phyloP scores from a whole-genome alignment of 2,329 filamentous ascomycete genomes.

The Epichloe sibirici region DNA sequence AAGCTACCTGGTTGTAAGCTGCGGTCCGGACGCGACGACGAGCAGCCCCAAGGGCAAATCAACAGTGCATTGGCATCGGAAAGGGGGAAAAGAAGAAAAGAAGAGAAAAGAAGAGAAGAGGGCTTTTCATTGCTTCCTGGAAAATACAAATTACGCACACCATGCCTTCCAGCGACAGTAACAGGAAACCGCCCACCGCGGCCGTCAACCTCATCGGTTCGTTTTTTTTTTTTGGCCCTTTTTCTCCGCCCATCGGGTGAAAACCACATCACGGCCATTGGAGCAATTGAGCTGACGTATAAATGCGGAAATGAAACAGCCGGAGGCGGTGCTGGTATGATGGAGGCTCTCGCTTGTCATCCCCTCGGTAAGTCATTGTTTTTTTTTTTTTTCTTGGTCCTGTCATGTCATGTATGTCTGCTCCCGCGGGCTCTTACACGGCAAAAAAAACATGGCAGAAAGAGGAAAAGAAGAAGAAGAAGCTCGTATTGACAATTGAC shows the following conservation, averaged over 20 bases:
- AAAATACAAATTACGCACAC: background rate
- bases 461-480: background rate
- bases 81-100: no score
- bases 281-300: background rate
- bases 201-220: constrained; percentile 86
- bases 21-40: no score
- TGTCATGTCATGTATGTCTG: constrained; percentile 4
- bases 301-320: constrained; percentile 37
- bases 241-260: background rate
- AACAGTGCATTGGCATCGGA: no score
- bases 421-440: background rate
- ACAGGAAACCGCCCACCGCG: constrained; percentile 69
- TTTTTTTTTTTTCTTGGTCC: background rate
- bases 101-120: no score
- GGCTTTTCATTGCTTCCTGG: no score
- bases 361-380: constrained; percentile 55
- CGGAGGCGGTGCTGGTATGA: constrained; percentile 95
- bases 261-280: background rate
- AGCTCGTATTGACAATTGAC: background rate
- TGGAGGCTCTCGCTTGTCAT: constrained; percentile 95
- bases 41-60: no score
- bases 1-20: no score
- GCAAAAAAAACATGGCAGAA: background rate
- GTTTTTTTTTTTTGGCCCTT: constrained; percentile 13
- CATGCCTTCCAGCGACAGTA: constrained; percentile 24